Evolutionary conservation across 192 early-diverging fungal species (phyloP), one percentile per base, ranked within the genome.

Genomic region (Backusella sp.): DNA sequence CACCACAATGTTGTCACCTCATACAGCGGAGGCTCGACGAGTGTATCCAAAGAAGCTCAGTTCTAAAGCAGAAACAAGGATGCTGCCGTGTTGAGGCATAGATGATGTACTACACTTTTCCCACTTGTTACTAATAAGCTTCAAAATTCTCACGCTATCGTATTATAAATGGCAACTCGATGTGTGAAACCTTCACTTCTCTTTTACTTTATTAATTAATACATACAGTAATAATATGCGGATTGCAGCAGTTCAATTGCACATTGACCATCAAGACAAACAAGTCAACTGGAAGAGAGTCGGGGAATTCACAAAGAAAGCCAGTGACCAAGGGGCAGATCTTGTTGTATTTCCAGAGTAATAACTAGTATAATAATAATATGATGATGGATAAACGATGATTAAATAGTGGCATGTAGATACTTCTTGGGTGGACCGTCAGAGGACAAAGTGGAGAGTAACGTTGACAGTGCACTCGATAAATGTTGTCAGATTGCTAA

Each of bases 281-380:
- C 7, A 72, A 4, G 53, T 37, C 19, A 80, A 80, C 59, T 68
- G 70, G 56, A 42, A 0, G 6, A 42, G 71, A 36, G 70, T 67
- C 3, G 70, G 72, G 15, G 19, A 67, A 6, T 80, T 67, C n/a
- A 70, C 76, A 0, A 65, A 39, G 11, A 52, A 80, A 39, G 79
- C 79, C 23, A 42, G 41, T 35, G 26, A 76, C 1, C 19, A 23
- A 23, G 52, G 72, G 23, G 69, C 42, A 0, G 79, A 80, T 15
- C 71, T 80, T 56, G 59, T 80, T 72, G 70, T 80, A 17, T 80
- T 80, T 73, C 79, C 79, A 72, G 79, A 80, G 79, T 80, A 76
- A 19, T 80, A 76, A 6, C 5, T 19, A 49, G 14, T 14, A 14
- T 44, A 49, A 4, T 17, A 49, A 49, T 49, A n/a, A 49, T n/a